A percentile compares a stretch with the other conserved stretches of the same genome.
phyloP scores from a whole-genome alignment of 768 basidiomycete species.

The Mycena olivaceomarginata region DNA sequence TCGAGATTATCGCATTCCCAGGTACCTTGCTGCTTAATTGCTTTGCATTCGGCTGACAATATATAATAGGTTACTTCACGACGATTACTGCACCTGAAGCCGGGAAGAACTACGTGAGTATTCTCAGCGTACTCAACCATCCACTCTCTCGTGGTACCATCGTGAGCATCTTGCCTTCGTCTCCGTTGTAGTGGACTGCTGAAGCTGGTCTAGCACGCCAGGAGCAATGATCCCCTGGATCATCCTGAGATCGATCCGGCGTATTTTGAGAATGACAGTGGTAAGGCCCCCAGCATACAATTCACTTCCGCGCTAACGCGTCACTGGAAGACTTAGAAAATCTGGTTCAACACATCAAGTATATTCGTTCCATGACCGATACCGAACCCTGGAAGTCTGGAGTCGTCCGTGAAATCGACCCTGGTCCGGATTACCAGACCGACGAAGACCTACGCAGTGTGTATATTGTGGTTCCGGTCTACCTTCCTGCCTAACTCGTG shows the following conservation, averaged over 20 bases:
- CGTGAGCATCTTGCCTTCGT: neutral
- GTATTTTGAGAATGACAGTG: slow-evolving; percentile 64
- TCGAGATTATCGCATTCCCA: slow-evolving; percentile 52
- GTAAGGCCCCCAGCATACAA: slow-evolving; percentile 43
- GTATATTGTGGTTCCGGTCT: neutral
- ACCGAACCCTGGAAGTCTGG: slow-evolving; percentile 28
- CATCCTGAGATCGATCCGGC: slow-evolving; percentile 63
- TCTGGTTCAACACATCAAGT: slow-evolving; percentile 18
- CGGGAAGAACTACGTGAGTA: slow-evolving; percentile 20
- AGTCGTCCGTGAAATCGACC: slow-evolving; percentile 34
- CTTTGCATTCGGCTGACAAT: neutral
- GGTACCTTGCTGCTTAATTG: slow-evolving; percentile 19
- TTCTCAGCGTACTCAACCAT: neutral
- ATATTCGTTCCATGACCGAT: slow-evolving; percentile 27
- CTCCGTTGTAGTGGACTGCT: neutral
- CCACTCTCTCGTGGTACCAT: neutral
- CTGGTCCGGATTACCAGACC: slow-evolving; percentile 30
- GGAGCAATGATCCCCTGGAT: slow-evolving; percentile 55
- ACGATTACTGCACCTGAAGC: slow-evolving; percentile 43
- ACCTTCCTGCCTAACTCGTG: neutral
- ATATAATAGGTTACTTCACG: neutral
- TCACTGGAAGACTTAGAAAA: neutral
- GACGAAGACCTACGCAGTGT: slow-evolving; percentile 30
- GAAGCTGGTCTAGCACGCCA: slow-evolving; percentile 49
- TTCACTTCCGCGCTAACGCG: too few species aligned